A percentile compares a stretch with the other conserved stretches of the same genome.
Conservation (phyloP, 148 eudicot species). For the Camellia granthamiana region DNA sequence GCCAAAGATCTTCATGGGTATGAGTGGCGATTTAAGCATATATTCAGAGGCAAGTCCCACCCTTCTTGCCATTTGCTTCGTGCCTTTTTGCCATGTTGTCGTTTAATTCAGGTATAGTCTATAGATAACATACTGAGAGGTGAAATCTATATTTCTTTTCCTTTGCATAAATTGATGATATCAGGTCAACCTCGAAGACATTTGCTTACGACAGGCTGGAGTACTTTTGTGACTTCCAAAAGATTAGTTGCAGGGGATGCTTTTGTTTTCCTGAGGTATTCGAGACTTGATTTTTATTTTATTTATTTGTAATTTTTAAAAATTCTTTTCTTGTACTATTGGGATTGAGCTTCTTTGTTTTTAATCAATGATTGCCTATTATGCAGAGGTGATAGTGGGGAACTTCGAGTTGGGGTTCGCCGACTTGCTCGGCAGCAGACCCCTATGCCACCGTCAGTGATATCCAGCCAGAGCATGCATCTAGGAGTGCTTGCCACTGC, state of each 20-base stretch:
- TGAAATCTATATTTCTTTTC: background rate
- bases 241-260: conserved; percentile 86
- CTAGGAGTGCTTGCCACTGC: conserved; percentile 95
- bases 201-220: conserved; percentile 97
- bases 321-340: background rate
- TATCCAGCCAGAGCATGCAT: conserved; percentile 98
- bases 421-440: conserved; percentile 61
- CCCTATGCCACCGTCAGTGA: conserved; percentile 80
- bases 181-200: conserved; percentile 94
- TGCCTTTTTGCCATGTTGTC: background rate
- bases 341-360: conserved; percentile 24
- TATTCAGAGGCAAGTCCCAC: conserved; percentile 62
- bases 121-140: background rate
- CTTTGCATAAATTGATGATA: conserved; percentile 4
- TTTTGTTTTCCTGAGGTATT: conserved; percentile 87
- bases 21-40: conserved; percentile 94
- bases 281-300: conserved; percentile 4
- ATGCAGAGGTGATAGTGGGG: conserved; percentile 68
- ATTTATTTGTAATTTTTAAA: too few species aligned
- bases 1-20: conserved; percentile 81
- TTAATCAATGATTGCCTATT: conserved; percentile 20
- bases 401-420: conserved; percentile 76
- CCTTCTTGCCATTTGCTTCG: background rate
- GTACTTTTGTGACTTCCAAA: conserved; percentile 85
- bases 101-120: background rate